A percentile compares a stretch with the other conserved stretches of the same genome.
Conservation (phyloP, 2,329 filamentous ascomycete genomes). For the Diaporthe sp. region DNA sequence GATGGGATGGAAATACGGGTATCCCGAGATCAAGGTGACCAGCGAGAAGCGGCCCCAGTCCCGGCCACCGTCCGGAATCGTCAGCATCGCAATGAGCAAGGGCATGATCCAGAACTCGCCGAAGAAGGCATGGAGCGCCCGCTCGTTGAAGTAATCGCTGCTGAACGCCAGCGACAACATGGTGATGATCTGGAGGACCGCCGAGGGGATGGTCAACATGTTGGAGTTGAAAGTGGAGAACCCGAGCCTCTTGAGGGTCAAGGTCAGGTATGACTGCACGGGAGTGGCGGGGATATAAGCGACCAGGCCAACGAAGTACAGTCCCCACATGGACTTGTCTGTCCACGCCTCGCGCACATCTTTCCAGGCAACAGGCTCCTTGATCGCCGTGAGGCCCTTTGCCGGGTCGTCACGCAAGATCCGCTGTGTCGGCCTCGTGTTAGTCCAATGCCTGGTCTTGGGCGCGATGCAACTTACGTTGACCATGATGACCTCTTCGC, state of each 20-base stretch:
- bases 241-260: conserved; percentile 69
- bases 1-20: conserved; percentile 72
- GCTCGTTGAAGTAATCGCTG: conserved; percentile 68
- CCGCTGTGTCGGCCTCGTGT: conserved; percentile 49
- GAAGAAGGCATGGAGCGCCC: conserved; percentile 66
- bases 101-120: conserved; percentile 67
- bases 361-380: conserved; percentile 57
- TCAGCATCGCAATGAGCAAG: conserved; percentile 64
- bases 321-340: conserved; percentile 63
- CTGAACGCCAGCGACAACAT: conserved; percentile 68
- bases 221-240: conserved; percentile 73
- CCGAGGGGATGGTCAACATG: conserved; percentile 73
- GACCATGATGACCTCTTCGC: conserved; percentile 78
- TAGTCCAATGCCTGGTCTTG: background rate
- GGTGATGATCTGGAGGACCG: conserved; percentile 69
- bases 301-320: conserved; percentile 64
- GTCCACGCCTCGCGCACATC: conserved; percentile 61
- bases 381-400: conserved; percentile 63
- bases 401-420: conserved; percentile 68
- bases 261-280: conserved; percentile 65
- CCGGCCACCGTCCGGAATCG: conserved; percentile 61
- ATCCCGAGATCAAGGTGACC: conserved; percentile 66
- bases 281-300: conserved; percentile 65
- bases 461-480: conserved; percentile 56
- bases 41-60: conserved; percentile 67